Evolutionary conservation across 2,329 filamentous ascomycete species (phyloP).

Genomic region (Xylaria sp.): DNA sequence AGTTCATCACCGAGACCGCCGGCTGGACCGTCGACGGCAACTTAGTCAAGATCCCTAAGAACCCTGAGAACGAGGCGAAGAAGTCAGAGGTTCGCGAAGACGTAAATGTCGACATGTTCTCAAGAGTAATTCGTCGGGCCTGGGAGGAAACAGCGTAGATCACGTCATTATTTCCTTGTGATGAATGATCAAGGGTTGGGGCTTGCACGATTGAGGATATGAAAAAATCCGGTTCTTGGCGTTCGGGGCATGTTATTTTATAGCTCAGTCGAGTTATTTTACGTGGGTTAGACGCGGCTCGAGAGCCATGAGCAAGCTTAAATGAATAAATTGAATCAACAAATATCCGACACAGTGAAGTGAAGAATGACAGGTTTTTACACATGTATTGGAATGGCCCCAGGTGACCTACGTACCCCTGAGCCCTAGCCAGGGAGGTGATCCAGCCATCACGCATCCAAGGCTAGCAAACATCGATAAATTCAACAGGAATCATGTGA

Average conservation of each 20-base stretch:
- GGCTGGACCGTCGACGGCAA: conserved; percentile 82
- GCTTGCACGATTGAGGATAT: conserved; percentile 17
- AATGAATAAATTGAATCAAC: conserved; percentile 42
- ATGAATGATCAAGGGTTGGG: background rate
- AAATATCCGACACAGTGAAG: background rate
- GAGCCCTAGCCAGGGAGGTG: no score
- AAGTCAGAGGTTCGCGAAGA: conserved; percentile 95
- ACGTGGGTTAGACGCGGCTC: conserved; percentile 23
- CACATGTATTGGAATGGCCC: no score
- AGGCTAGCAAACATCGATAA: no score
- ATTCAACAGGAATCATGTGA: no score
- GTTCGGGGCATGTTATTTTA: conserved; percentile 39
- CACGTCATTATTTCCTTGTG: background rate
- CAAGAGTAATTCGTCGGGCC: conserved; percentile 80
- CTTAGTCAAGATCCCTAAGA: conserved; percentile 80
- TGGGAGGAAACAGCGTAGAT: conserved; percentile 80
- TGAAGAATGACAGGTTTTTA: no score
- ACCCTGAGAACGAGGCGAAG: conserved; percentile 98
- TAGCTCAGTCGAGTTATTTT: conserved; percentile 31
- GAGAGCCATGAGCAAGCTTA: conserved; percentile 35
- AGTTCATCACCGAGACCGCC: conserved; percentile 86
- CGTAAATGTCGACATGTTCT: conserved; percentile 89
- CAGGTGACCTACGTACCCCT: no score
- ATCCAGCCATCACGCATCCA: no score
- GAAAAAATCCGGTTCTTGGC: conserved; percentile 38